A percentile compares a stretch with the other conserved stretches of the same genome.
Evolutionary conservation across 768 basidiomycete species (phyloP).

Genomic region (Mrakia hoshinonis): DNA sequence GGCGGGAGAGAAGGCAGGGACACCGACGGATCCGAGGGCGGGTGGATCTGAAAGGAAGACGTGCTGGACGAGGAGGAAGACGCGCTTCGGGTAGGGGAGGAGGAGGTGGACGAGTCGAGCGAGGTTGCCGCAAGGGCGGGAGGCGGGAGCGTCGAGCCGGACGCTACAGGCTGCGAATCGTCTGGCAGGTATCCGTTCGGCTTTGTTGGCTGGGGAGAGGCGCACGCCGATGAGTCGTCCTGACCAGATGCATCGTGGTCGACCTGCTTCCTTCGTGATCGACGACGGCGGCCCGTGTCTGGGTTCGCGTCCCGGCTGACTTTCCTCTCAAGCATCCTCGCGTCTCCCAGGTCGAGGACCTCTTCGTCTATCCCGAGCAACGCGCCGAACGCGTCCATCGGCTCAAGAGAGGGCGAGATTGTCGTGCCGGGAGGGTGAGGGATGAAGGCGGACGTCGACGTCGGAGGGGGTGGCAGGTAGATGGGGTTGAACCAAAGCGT

Average conservation of each 20-base stretch:
- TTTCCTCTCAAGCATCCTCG: background rate
- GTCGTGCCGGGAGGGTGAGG: conserved; percentile 29
- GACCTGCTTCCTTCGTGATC: background rate
- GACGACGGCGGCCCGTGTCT: background rate
- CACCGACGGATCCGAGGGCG: background rate
- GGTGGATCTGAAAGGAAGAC: background rate
- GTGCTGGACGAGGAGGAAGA: conserved; percentile 9
- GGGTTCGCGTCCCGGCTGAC: background rate
- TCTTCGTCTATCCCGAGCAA: conserved; percentile 1
- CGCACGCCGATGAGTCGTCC: background rate
- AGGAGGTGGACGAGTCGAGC: background rate
- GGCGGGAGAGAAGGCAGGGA: background rate
- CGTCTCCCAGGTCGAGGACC: background rate
- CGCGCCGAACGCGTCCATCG: background rate
- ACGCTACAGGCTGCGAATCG: background rate
- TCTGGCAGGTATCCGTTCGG: background rate
- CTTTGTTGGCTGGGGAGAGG: background rate
- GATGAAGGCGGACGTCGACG: conserved; percentile 34
- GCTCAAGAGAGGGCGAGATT: conserved; percentile 17
- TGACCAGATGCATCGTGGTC: background rate
- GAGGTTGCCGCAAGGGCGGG: background rate
- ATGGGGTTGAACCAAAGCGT: conserved; percentile 27
- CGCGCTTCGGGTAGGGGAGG: conserved; percentile 3
- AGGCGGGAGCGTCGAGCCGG: background rate
- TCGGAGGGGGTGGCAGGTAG: conserved; percentile 10